phyloP scores from a whole-genome alignment of 2,329 filamentous ascomycete genomes.

The Colletotrichum camelliae region DNA sequence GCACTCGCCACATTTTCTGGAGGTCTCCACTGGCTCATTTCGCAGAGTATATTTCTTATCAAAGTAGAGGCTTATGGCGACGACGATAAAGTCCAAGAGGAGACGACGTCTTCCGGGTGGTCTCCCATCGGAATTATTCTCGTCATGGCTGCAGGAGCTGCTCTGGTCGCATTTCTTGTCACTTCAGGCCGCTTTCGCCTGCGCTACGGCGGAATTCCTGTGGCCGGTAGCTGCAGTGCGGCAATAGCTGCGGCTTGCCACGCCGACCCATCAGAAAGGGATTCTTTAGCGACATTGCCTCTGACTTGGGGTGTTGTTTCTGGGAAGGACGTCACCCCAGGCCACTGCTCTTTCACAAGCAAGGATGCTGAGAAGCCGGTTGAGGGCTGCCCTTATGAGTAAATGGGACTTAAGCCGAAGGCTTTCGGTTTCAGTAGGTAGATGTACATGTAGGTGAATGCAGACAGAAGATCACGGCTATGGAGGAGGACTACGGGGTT shows the following conservation, averaged over 20 bases:
- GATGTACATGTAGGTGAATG: too few relatives aligned
- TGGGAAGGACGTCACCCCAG: not conserved
- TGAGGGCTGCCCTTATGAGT: too few relatives aligned
- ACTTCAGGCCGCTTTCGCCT: not conserved
- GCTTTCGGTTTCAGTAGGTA: too few relatives aligned
- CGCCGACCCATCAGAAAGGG: not conserved
- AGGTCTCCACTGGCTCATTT: not conserved
- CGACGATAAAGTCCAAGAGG: too few relatives aligned
- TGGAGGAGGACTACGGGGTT: too few relatives aligned
- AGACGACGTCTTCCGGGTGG: not conserved
- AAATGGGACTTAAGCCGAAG: too few relatives aligned
- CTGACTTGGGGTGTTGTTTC: not conserved
- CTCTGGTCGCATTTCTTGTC: not conserved
- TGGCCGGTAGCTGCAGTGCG: not conserved
- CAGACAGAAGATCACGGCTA: too few relatives aligned
- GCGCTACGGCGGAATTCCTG: not conserved
- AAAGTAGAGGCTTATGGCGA: not conserved
- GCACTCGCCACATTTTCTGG: not conserved
- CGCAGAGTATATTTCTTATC: not conserved
- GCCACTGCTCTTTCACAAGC: not conserved
- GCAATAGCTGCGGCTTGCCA: not conserved
- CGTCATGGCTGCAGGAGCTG: not conserved
- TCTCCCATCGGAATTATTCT: not conserved
- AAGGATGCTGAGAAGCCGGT: not conserved
- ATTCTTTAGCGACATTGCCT: not conserved